phyloP scores from a whole-genome alignment of 148 eudicot species.

The Dysphania ambrosioides region DNA sequence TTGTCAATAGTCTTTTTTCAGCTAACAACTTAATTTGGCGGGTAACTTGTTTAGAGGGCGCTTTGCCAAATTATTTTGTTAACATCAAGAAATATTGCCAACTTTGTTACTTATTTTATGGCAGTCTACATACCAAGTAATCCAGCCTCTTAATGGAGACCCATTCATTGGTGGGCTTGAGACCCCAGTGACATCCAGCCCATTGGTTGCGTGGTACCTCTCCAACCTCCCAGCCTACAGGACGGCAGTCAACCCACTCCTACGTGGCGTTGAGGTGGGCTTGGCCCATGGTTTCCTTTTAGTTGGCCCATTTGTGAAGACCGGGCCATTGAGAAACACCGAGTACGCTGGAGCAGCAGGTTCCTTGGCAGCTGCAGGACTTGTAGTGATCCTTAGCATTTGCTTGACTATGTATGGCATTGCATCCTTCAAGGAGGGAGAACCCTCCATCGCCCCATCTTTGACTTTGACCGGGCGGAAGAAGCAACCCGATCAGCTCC shows the following conservation, averaged over 20 bases:
- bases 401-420: slow-evolving; percentile 92
- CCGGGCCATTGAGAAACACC: slow-evolving; percentile 89
- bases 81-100: not conserved
- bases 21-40: not conserved
- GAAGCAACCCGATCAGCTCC: slow-evolving; percentile 89
- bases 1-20: not conserved
- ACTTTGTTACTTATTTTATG: not conserved
- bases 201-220: slow-evolving; percentile 94
- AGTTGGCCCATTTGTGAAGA: slow-evolving; percentile 86
- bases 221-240: slow-evolving; percentile 97
- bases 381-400: slow-evolving; percentile 77
- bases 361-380: slow-evolving; percentile 80
- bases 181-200: slow-evolving; percentile 98
- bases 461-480: slow-evolving; percentile 86
- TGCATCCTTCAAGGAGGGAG: slow-evolving; percentile 90
- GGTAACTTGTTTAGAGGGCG: not conserved
- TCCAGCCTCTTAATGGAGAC: slow-evolving; percentile 93
- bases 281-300: slow-evolving; percentile 83
- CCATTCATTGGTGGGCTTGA: slow-evolving; percentile 96
- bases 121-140: slow-evolving; percentile 88
- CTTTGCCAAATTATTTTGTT: not conserved
- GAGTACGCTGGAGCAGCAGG: slow-evolving; percentile 79
- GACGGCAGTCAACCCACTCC: slow-evolving; percentile 94
- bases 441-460: slow-evolving; percentile 79
- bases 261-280: slow-evolving; percentile 85